Conservation (phyloP, 2,329 filamentous ascomycete species). For the Trichophyton equinum region DNA sequence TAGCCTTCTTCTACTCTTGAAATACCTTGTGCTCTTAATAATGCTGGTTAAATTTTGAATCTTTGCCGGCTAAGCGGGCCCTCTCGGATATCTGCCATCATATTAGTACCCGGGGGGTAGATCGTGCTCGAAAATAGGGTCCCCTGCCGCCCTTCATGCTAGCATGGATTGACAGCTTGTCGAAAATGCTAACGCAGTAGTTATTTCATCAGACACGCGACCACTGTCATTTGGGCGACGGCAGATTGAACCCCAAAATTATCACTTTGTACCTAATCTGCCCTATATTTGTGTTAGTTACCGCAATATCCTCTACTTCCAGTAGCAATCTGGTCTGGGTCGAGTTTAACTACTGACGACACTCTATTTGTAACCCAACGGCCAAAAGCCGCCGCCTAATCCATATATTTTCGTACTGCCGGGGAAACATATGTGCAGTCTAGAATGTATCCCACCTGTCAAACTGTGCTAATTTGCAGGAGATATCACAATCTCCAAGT, state of each 20-base stretch:
- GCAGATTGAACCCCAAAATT: constrained; percentile 9
- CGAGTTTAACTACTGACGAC: not conserved
- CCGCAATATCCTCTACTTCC: not conserved
- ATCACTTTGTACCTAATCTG: constrained; percentile 9
- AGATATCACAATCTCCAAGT: constrained; percentile 5
- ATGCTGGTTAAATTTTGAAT: not conserved
- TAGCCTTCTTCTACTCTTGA: not conserved
- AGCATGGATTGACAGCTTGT: constrained; percentile 8
- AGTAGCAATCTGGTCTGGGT: not conserved
- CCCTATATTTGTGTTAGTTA: constrained; percentile 11
- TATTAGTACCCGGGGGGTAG: not conserved
- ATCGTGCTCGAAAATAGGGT: constrained; percentile 15
- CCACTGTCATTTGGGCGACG: constrained; percentile 8
- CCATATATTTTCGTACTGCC: not conserved
- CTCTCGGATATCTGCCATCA: not conserved
- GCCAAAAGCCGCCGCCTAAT: not conserved
- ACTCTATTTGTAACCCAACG: not conserved
- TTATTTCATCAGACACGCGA: not conserved
- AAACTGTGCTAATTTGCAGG: not conserved
- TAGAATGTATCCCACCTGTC: not conserved
- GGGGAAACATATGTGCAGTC: not conserved
- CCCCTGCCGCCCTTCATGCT: constrained; percentile 16
- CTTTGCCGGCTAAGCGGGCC: not conserved
- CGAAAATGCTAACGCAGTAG: constrained; percentile 13
- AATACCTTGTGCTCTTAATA: not conserved